Percentiles rank a stretch among this genome's conserved stretches.
phyloP scores from a whole-genome alignment of 495 filamentous ascomycete species.

The Penicillium manginii region DNA sequence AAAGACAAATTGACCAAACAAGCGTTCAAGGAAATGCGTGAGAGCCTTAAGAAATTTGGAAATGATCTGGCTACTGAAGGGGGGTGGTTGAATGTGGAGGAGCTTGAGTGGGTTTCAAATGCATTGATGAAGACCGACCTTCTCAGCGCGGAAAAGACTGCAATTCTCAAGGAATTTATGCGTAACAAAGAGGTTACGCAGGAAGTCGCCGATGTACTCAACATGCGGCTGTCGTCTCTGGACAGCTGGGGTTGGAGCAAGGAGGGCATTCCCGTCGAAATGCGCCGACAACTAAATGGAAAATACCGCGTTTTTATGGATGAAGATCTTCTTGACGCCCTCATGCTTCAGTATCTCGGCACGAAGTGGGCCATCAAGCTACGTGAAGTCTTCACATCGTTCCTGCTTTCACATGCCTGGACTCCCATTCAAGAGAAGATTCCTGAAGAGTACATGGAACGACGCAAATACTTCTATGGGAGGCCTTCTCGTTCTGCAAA shows the following conservation, averaged over 20 bases:
- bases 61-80: slow-evolving; percentile 34
- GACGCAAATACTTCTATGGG: slow-evolving; percentile 55
- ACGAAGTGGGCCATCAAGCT: slow-evolving; percentile 62
- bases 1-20: slow-evolving; percentile 40
- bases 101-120: slow-evolving; percentile 55
- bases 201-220: slow-evolving; percentile 69
- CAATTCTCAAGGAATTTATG: slow-evolving; percentile 62
- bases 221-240: slow-evolving; percentile 64
- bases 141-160: slow-evolving; percentile 60
- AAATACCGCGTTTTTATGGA: slow-evolving; percentile 66
- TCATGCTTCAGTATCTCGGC: slow-evolving; percentile 69
- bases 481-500: slow-evolving; percentile 5
- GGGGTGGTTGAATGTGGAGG: slow-evolving; percentile 37
- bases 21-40: slow-evolving; percentile 48
- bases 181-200: slow-evolving; percentile 56
- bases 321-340: slow-evolving; percentile 66
- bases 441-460: slow-evolving; percentile 45
- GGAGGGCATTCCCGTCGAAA: slow-evolving; percentile 57
- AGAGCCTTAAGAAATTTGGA: slow-evolving; percentile 50
- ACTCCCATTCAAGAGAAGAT: slow-evolving; percentile 39
- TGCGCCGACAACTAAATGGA: slow-evolving; percentile 65
- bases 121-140: slow-evolving; percentile 60
- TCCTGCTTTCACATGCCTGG: slow-evolving; percentile 44
- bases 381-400: slow-evolving; percentile 41
- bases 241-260: slow-evolving; percentile 64